Evolutionary conservation across 2,329 filamentous ascomycete genomes (phyloP).

Genomic region (Pyrenochaeta sp.): DNA sequence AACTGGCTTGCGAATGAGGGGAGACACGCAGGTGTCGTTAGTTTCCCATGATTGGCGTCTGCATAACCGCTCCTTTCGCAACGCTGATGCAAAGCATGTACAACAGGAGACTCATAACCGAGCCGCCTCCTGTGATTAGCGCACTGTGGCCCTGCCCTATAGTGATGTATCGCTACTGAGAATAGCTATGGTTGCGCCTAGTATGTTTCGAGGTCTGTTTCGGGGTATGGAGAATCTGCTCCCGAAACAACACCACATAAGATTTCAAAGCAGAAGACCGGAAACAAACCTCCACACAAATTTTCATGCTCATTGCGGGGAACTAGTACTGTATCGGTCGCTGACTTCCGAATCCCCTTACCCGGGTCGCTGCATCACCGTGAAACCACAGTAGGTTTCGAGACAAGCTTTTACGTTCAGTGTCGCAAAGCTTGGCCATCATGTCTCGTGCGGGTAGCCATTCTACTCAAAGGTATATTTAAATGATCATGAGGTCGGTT

Average conservation of each 20-base stretch:
- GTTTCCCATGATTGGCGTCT: no score
- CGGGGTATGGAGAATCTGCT: slow-evolving; percentile 33
- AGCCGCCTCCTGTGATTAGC: no score
- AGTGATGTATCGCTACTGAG: no score
- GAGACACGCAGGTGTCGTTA: no score
- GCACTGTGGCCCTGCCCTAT: no score
- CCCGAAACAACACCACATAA: slow-evolving; percentile 29
- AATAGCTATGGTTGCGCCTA: slow-evolving; percentile 4
- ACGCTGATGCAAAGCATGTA: no score
- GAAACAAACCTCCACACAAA: slow-evolving; percentile 17
- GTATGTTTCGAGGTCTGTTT: slow-evolving; percentile 38
- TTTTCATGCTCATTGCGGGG: slow-evolving; percentile 19
- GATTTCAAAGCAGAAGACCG: slow-evolving; percentile 11
- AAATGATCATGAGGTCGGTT: slow-evolving; percentile 4
- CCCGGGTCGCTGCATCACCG: slow-evolving; percentile 23
- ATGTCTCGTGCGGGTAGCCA: slow-evolving; percentile 1
- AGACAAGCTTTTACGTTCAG: slow-evolving; percentile 29
- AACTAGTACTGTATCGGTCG: slow-evolving; percentile 5
- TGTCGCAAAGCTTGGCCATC: slow-evolving; percentile 20
- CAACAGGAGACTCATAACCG: no score
- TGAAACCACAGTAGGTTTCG: slow-evolving; percentile 33
- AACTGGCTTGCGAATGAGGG: no score
- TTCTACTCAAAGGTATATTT: slow-evolving; percentile 18
- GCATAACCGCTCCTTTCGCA: no score
- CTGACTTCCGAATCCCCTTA: slow-evolving; percentile 3